Percentiles rank a stretch among this genome's conserved stretches.
These are phyloP conservation scores for Hortaea werneckii DNA, from an alignment of 2,329 filamentous ascomycete species.

Conservation along the genomic window DNA sequence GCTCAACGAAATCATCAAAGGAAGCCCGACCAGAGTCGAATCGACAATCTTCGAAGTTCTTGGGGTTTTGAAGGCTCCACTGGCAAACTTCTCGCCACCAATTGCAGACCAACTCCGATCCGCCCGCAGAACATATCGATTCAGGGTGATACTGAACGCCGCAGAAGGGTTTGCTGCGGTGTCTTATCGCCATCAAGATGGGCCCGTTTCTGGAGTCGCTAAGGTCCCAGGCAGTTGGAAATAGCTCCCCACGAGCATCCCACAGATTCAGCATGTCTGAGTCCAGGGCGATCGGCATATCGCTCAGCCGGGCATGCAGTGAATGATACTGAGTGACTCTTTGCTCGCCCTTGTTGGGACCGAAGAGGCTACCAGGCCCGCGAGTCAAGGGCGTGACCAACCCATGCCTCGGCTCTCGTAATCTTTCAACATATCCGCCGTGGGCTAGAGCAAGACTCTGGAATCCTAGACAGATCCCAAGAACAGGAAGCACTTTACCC, in stretches of 20 bases:
- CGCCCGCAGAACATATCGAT: slow-evolving; percentile 70
- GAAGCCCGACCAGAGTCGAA: slow-evolving; percentile 1
- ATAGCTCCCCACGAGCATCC: slow-evolving; percentile 27
- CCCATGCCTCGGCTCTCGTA: slow-evolving; percentile 70
- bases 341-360: slow-evolving; percentile 44
- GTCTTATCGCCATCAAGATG: slow-evolving; percentile 70
- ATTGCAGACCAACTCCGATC: slow-evolving; percentile 55
- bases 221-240: slow-evolving; percentile 41
- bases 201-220: slow-evolving; percentile 37
- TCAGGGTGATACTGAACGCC: slow-evolving; percentile 88
- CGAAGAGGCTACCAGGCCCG: slow-evolving; percentile 53
- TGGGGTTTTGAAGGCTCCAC: slow-evolving; percentile 7
- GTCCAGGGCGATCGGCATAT: slow-evolving; percentile 12
- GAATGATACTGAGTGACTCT: slow-evolving; percentile 70
- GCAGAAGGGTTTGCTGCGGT: slow-evolving; percentile 63
- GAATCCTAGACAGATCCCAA: slow-evolving; percentile 85
- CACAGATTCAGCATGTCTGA: slow-evolving; percentile 21
- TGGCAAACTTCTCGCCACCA: slow-evolving; percentile 59
- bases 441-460: slow-evolving; percentile 66
- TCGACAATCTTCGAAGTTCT: neutral
- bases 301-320: slow-evolving; percentile 34
- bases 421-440: slow-evolving; percentile 54
- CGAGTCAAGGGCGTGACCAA: slow-evolving; percentile 63
- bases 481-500: slow-evolving; percentile 56
- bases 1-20: neutral